Percentiles rank a stretch among this genome's conserved stretches.
Conservation (phyloP, 2,329 filamentous ascomycete genomes). For the Capronia coronata region DNA sequence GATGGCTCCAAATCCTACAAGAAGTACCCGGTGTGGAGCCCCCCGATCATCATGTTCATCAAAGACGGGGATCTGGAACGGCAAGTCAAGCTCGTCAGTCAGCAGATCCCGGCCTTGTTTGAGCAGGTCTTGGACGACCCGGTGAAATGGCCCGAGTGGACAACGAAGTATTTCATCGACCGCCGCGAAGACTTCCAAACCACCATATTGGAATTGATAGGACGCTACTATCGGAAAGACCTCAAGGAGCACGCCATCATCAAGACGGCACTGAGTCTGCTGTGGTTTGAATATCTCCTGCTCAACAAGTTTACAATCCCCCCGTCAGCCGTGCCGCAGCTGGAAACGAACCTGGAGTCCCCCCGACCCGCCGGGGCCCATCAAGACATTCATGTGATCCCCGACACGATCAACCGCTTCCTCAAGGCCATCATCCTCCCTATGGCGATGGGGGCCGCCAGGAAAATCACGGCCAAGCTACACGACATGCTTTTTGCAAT, state of each 20-base stretch:
- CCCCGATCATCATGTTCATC: conserved; percentile 22
- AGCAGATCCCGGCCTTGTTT: conserved; percentile 12
- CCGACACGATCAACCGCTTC: conserved; percentile 24
- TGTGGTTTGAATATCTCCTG: conserved; percentile 23
- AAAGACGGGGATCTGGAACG: conserved; percentile 2
- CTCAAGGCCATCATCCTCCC: conserved; percentile 19
- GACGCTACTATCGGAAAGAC: conserved; percentile 19
- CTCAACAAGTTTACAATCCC: conserved; percentile 15
- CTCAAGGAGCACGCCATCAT: conserved; percentile 18
- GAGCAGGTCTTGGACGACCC: conserved; percentile 11
- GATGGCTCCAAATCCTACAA: conserved; percentile 9
- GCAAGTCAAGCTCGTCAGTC: conserved; percentile 2
- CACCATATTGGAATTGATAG: conserved; percentile 13
- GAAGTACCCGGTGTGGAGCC: conserved; percentile 14
- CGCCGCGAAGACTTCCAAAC: conserved; percentile 16
- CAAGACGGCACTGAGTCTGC: conserved; percentile 12
- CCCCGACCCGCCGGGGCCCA: background rate
- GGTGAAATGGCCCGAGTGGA: conserved; percentile 11
- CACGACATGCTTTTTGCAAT: conserved; percentile 23
- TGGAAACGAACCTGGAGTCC: conserved; percentile 11
- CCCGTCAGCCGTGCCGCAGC: conserved; percentile 2
- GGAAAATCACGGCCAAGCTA: conserved; percentile 14
- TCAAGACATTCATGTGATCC: conserved; percentile 7
- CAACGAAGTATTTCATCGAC: conserved; percentile 14
- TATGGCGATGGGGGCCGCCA: conserved; percentile 10